These are phyloP conservation scores for Kazachstania kunashirensis DNA, from an alignment of 805 yeast genomes.

Conservation along the genomic window DNA sequence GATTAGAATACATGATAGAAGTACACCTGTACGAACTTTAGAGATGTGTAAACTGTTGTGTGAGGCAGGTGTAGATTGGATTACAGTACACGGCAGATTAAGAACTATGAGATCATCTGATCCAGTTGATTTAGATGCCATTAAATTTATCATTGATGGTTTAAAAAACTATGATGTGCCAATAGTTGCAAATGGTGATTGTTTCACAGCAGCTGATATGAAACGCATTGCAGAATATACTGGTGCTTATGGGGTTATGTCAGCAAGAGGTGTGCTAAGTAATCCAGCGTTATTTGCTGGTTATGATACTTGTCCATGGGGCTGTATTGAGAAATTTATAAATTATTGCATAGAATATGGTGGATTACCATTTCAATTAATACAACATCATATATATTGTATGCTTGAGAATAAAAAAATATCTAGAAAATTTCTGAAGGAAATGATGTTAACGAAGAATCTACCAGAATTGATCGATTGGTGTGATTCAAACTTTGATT, in stretches of 20 bases:
- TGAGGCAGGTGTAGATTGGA: conserved; percentile 82
- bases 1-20: conserved; percentile 75
- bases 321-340: conserved; percentile 77
- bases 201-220: conserved; percentile 61
- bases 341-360: conserved; percentile 60
- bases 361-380: conserved; percentile 75
- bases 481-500: conserved; percentile 61
- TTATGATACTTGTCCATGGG: conserved; percentile 71
- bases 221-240: conserved; percentile 51
- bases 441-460: conserved; percentile 51
- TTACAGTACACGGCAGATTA: conserved; percentile 91
- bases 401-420: conserved; percentile 58
- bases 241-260: conserved; percentile 88
- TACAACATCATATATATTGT: conserved; percentile 81
- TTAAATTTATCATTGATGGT: conserved; percentile 46
- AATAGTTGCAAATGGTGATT: conserved; percentile 97
- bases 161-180: conserved; percentile 44
- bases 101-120: conserved; percentile 73
- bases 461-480: conserved; percentile 67
- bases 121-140: conserved; percentile 79
- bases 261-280: conserved; percentile 76
- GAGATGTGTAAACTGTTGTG: conserved; percentile 66
- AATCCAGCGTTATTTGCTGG: conserved; percentile 90
- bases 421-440: conserved; percentile 40
- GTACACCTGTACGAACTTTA: conserved; percentile 49